phyloP scores from a whole-genome alignment of 202 grass and related monocot genomes.

The Eragrostis tef region DNA sequence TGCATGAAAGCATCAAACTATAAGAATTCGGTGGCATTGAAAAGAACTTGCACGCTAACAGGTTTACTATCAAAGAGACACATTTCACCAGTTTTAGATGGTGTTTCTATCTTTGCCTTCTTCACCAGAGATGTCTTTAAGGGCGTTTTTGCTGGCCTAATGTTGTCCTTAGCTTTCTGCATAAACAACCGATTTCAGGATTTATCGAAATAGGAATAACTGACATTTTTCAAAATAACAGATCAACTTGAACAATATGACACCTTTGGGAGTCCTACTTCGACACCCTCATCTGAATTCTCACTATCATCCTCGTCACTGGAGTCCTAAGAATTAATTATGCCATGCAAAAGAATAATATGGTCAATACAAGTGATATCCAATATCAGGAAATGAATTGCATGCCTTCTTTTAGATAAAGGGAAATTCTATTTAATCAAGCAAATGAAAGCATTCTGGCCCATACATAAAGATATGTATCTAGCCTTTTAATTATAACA shows the following conservation, averaged over 20 bases:
- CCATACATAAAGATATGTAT: no score
- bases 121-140: slow-evolving; percentile 70
- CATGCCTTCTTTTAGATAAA: background rate
- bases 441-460: no score
- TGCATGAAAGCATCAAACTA: slow-evolving; percentile 14
- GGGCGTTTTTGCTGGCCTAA: slow-evolving; percentile 53
- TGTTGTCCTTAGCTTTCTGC: slow-evolving; percentile 44
- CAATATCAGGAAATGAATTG: background rate
- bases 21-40: background rate
- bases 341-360: slow-evolving; percentile 28
- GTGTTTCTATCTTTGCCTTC: slow-evolving; percentile 67
- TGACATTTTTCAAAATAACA: slow-evolving; percentile 11
- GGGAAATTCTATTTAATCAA: no score
- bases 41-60: slow-evolving; percentile 10
- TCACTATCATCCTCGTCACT: slow-evolving; percentile 49
- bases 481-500: background rate
- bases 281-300: slow-evolving; percentile 56
- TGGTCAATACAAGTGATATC: slow-evolving; percentile 20
- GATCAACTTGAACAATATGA: background rate
- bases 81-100: slow-evolving; percentile 60
- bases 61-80: background rate
- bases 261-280: slow-evolving; percentile 57
- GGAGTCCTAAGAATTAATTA: slow-evolving; percentile 6
- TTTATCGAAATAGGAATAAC: background rate
- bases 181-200: slow-evolving; percentile 2